A percentile compares a stretch with the other conserved stretches of the same genome.
Conservation (phyloP, 129 eudicot species). For the Silybum marianum region DNA sequence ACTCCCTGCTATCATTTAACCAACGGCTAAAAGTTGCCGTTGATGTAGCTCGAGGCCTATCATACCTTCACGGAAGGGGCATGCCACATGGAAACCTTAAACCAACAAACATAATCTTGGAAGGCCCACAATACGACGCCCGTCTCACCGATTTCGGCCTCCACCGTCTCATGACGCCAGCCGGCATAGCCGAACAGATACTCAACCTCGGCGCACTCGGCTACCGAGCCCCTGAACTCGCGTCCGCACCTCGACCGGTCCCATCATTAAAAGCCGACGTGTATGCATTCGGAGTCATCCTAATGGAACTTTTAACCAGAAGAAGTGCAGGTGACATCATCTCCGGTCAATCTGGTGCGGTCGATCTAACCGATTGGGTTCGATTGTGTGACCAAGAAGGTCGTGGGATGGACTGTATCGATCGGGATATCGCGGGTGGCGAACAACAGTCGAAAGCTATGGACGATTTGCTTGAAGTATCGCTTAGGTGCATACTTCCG, state of each 20-base stretch:
- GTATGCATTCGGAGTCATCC: constrained; percentile 88
- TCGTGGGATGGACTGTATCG: constrained; percentile 88
- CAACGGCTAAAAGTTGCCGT: constrained; percentile 85
- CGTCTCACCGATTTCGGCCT: constrained; percentile 83
- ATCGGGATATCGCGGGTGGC: constrained; percentile 74
- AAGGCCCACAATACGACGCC: constrained; percentile 56
- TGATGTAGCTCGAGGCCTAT: constrained; percentile 82
- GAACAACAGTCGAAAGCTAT: constrained; percentile 73
- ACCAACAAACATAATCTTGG: constrained; percentile 84
- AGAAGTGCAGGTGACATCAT: constrained; percentile 99
- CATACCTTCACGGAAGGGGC: constrained; percentile 82
- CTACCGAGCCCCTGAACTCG: constrained; percentile 95
- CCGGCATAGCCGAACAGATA: constrained; percentile 91
- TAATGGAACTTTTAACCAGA: constrained; percentile 91
- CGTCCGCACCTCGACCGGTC: constrained; percentile 58
- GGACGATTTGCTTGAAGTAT: constrained; percentile 88
- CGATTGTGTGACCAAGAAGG: constrained; percentile 90
- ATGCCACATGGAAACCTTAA: constrained; percentile 93
- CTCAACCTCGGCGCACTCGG: constrained; percentile 96
- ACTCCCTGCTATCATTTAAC: constrained; percentile 72
- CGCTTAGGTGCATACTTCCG: constrained; percentile 87
- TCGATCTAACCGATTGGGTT: constrained; percentile 95
- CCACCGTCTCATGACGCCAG: constrained; percentile 91
- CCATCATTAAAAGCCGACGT: constrained; percentile 89
- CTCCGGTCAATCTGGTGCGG: constrained; percentile 94